These are phyloP conservation scores for Pichia occidentalis DNA, from an alignment of 805 yeast species.

Conservation along the genomic window DNA sequence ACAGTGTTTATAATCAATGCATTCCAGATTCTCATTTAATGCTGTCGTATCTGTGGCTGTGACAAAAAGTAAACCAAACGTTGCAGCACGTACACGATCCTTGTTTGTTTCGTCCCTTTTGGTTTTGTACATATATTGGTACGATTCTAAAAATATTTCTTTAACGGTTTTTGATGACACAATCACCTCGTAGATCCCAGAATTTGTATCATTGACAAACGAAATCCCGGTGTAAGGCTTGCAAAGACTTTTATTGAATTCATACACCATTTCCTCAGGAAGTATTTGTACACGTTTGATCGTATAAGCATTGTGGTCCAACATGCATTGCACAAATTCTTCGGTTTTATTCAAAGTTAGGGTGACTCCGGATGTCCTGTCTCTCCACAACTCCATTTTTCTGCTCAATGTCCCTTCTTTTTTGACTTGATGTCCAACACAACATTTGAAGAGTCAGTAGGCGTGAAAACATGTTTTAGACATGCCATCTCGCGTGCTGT, in stretches of 20 bases:
- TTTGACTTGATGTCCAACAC: no score
- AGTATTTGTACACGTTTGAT: slow-evolving; percentile 4
- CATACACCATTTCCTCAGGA: slow-evolving; percentile 5
- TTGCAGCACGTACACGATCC: slow-evolving; percentile 11
- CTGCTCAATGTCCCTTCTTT: no score
- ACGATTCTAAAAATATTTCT: slow-evolving; percentile 19
- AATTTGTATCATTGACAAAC: background rate
- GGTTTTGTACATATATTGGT: slow-evolving; percentile 8
- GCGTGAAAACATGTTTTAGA: no score
- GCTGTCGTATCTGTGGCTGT: slow-evolving; percentile 28
- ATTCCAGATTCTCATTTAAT: slow-evolving; percentile 14
- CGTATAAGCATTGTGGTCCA: background rate
- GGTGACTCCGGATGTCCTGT: no score
- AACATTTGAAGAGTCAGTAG: no score
- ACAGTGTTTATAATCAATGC: no score
- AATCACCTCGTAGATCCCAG: slow-evolving; percentile 13
- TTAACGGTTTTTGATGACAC: slow-evolving; percentile 13
- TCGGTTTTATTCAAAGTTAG: no score
- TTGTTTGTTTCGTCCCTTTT: background rate
- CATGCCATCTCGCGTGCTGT: no score
- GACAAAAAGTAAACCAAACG: slow-evolving; percentile 22
- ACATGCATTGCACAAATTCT: no score
- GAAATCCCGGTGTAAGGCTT: no score
- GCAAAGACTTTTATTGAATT: no score
- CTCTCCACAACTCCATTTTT: no score